These are phyloP conservation scores for Hymenoscyphus scutula DNA, from an alignment of 2,329 filamentous ascomycete genomes.

Conservation along the genomic window DNA sequence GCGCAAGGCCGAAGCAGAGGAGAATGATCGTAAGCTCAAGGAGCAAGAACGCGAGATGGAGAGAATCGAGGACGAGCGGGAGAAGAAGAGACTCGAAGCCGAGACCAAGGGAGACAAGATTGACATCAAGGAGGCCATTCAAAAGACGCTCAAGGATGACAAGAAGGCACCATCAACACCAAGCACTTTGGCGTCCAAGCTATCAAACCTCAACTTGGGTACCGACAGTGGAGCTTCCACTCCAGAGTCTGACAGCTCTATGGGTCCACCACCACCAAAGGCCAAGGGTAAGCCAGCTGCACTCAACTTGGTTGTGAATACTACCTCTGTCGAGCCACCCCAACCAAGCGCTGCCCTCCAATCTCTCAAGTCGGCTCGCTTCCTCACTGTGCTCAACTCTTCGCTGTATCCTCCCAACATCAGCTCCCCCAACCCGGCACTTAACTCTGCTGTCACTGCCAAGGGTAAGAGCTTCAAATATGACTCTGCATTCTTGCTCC, in stretches of 20 bases:
- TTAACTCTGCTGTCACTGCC: conserved; percentile 77
- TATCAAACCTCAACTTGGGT: conserved; percentile 50
- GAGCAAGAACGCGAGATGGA: conserved; percentile 74
- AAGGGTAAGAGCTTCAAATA: conserved; percentile 89
- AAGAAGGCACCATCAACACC: conserved; percentile 29
- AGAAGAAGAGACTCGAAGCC: conserved; percentile 54
- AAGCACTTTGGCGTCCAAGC: conserved; percentile 42
- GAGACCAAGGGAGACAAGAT: conserved; percentile 20
- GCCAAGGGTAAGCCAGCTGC: conserved; percentile 64
- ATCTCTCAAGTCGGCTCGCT: conserved; percentile 86
- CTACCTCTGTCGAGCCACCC: conserved; percentile 81
- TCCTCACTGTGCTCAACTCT: conserved; percentile 75
- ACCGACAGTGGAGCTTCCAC: conserved; percentile 42
- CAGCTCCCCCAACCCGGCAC: conserved; percentile 83
- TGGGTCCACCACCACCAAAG: conserved; percentile 49
- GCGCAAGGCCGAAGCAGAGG: conserved; percentile 48
- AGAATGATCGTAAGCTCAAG: conserved; percentile 64
- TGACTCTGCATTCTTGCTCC: conserved; percentile 89
- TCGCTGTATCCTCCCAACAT: conserved; percentile 81
- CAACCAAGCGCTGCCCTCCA: conserved; percentile 94
- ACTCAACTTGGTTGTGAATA: conserved; percentile 83
- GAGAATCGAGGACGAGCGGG: conserved; percentile 68
- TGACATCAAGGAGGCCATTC: conserved; percentile 24
- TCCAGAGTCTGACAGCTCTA: conserved; percentile 44
- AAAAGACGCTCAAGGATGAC: conserved; percentile 27